Conservation (phyloP, 495 filamentous ascomycete species). For the Podospora bellae-mahoneyi region DNA sequence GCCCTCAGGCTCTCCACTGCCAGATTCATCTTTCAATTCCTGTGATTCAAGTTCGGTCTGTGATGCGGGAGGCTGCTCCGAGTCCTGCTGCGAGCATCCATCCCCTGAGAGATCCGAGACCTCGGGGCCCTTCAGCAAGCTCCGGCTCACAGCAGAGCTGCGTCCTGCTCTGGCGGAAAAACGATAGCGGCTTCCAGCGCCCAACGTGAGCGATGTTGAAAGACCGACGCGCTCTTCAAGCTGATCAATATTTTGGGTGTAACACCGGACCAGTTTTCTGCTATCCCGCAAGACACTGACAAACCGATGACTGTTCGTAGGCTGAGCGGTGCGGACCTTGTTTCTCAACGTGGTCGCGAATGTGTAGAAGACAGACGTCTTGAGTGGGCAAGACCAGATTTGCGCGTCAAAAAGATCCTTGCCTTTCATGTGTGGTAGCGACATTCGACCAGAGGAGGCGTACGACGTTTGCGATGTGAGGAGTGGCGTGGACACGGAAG, state of each 20-base stretch:
- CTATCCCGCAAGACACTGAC: constrained; percentile 59
- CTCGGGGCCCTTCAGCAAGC: constrained; percentile 21
- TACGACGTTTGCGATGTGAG: constrained; percentile 42
- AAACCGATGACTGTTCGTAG: constrained; percentile 57
- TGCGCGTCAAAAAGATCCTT: constrained; percentile 64
- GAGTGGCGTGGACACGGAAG: constrained; percentile 35
- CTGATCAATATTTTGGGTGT: constrained; percentile 71
- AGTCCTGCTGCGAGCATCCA: constrained; percentile 26
- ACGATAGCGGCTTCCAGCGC: constrained; percentile 53
- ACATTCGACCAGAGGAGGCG: constrained; percentile 28
- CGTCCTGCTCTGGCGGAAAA: constrained; percentile 35
- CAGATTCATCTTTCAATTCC: background rate
- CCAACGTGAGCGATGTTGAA: constrained; percentile 48
- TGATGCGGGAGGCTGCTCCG: background rate
- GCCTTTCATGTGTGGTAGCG: constrained; percentile 58
- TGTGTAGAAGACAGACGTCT: constrained; percentile 63
- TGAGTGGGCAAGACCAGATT: constrained; percentile 60
- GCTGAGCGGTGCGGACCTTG: constrained; percentile 54
- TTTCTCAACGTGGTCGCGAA: constrained; percentile 62
- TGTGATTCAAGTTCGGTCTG: background rate
- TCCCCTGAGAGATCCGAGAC: constrained; percentile 27
- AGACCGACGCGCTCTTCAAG: constrained; percentile 64
- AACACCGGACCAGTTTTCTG: constrained; percentile 60
- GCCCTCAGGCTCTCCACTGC: background rate
- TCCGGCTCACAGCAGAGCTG: constrained; percentile 7